Percentiles rank a stretch among this genome's conserved stretches.
Conservation (phyloP, 805 yeast genomes). For the Saccharomycopsis babjevae region DNA sequence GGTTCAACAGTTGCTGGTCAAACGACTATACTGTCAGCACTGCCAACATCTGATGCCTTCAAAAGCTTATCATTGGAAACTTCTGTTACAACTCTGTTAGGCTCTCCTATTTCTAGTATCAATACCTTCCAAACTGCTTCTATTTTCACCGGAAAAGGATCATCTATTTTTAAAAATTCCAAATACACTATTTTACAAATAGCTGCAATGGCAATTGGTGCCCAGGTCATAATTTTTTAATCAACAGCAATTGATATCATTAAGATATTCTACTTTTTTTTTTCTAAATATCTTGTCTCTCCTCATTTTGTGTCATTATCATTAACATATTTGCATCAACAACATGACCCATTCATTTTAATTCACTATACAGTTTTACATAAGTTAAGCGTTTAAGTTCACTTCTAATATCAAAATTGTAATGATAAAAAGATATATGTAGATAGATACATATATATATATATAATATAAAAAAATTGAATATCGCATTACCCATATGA, state of each 20-base stretch:
- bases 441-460: too few relatives aligned
- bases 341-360: too few relatives aligned
- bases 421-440: neutral
- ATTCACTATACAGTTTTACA: too few relatives aligned
- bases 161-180: neutral
- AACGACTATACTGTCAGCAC: neutral
- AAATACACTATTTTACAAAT: neutral
- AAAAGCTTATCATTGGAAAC: neutral
- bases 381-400: too few relatives aligned
- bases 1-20: too few relatives aligned
- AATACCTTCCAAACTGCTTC: neutral
- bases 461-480: neutral
- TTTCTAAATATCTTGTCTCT: too few relatives aligned
- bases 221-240: neutral
- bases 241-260: too few relatives aligned
- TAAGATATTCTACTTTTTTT: too few relatives aligned
- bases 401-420: neutral
- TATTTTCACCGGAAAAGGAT: neutral
- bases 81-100: neutral
- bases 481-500: neutral
- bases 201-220: neutral
- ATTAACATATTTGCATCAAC: too few relatives aligned
- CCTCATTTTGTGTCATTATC: too few relatives aligned
- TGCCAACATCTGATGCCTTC: neutral
- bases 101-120: neutral